phyloP scores from a whole-genome alignment of 2,329 filamentous ascomycete species.

The Apiospora rasikravindrae region DNA sequence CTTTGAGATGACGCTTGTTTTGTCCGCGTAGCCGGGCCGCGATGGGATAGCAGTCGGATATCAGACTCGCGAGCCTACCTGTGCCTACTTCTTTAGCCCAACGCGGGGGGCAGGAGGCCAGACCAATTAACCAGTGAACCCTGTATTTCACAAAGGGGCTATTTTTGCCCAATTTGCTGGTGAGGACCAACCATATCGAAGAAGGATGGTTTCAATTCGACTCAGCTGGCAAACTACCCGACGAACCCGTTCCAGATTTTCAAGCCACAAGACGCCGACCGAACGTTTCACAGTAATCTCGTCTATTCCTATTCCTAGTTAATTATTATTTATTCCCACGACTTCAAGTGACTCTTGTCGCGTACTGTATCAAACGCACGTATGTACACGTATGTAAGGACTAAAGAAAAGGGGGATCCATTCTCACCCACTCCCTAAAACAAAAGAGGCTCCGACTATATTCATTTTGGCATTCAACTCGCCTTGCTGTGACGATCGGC shows the following conservation, averaged over 20 bases:
- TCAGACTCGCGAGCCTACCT: not conserved
- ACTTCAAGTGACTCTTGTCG: not conserved
- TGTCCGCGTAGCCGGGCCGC: not conserved
- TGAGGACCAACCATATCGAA: not conserved
- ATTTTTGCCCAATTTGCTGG: not conserved
- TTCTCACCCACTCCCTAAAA: not conserved
- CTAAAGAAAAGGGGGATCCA: not conserved
- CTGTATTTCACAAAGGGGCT: not conserved
- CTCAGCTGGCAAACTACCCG: not conserved
- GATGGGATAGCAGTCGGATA: not conserved
- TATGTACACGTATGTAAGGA: not conserved
- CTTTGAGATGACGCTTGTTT: not conserved
- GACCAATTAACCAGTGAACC: not conserved
- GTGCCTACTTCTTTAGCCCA: not conserved
- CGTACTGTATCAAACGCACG: not conserved
- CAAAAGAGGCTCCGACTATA: not conserved
- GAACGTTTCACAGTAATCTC: not conserved
- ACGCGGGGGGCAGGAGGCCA: conserved; percentile 1
- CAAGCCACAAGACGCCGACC: conserved; percentile 1
- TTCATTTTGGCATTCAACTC: conserved; percentile 1
- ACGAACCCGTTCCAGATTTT: not conserved
- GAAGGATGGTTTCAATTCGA: not conserved
- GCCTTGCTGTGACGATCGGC: not conserved
- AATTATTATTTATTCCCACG: not conserved
- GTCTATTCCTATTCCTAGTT: not conserved